These are phyloP conservation scores for Globisporangium apiculatum DNA, from an alignment of 352 stramenopile genomes.

Conservation along the genomic window DNA sequence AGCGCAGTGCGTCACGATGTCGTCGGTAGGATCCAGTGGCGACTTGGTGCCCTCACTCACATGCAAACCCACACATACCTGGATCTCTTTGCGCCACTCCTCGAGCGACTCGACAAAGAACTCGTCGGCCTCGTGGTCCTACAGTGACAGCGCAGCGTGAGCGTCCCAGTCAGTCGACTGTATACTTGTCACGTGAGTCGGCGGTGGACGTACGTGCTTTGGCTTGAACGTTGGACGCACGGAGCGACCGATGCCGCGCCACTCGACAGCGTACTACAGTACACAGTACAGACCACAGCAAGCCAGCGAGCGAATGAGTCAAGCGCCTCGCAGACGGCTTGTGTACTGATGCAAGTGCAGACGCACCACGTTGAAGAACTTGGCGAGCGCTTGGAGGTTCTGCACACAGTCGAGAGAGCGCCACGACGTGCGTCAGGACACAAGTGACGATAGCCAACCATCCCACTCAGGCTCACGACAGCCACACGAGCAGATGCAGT, in stretches of 20 bases:
- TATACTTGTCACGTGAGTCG: too few relatives aligned
- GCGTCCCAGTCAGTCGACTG: too few relatives aligned
- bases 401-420: conserved; percentile 10
- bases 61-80: conserved; percentile 14
- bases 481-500: neutral
- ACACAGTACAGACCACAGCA: conserved; percentile 1
- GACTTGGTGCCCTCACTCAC: neutral
- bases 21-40: neutral
- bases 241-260: conserved; percentile 72
- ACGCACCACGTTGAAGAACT: conserved; percentile 75
- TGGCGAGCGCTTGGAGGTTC: conserved; percentile 70
- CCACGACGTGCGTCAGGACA: neutral
- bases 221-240: conserved; percentile 51
- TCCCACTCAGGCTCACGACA: neutral
- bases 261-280: conserved; percentile 71
- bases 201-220: conserved; percentile 27
- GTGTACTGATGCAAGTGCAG: neutral
- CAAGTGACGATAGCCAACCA: neutral
- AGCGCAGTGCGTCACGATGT: neutral
- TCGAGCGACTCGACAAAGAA: conserved; percentile 81
- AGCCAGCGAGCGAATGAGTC: neutral
- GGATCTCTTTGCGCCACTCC: conserved; percentile 53
- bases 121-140: conserved; percentile 68
- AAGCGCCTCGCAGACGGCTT: neutral
- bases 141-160: neutral